Evolutionary conservation across 257 asterid genomes (phyloP).

Genomic region (Plantago elongata): DNA sequence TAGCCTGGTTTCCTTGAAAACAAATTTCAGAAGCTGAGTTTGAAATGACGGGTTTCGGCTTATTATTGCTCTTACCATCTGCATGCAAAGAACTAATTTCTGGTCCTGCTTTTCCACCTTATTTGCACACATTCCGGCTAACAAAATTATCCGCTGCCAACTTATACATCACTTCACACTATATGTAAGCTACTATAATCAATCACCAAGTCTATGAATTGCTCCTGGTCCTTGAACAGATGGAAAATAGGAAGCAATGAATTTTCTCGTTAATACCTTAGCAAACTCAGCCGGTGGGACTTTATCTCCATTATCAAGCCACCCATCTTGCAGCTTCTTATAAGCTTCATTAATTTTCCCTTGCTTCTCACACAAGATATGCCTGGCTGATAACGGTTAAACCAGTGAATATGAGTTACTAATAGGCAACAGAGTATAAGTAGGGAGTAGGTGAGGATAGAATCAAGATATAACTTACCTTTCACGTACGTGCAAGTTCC

Average conservation of each 20-base stretch:
- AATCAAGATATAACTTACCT: constrained; percentile 33
- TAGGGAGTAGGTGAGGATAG: neutral
- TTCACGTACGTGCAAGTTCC: constrained; percentile 98
- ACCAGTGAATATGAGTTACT: constrained; percentile 1
- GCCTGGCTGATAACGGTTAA: constrained; percentile 64
- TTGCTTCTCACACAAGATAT: constrained; percentile 94
- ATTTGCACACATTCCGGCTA: no score
- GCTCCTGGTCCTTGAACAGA: neutral
- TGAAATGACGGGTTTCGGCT: no score
- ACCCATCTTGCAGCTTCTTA: constrained; percentile 94
- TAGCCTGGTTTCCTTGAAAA: no score
- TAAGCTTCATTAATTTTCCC: constrained; percentile 97
- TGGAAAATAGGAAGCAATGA: constrained; percentile 4
- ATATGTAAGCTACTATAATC: no score
- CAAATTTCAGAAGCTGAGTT: no score
- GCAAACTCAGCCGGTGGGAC: constrained; percentile 99
- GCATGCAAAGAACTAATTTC: no score
- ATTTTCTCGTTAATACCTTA: constrained; percentile 43
- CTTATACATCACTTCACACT: no score
- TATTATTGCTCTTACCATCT: no score
- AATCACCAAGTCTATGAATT: neutral
- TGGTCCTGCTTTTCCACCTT: no score
- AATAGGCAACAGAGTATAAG: neutral
- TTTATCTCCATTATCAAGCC: constrained; percentile 91
- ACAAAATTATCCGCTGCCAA: no score